Evolutionary conservation across 495 filamentous ascomycete species (phyloP), one percentile per base, ranked within the genome.

Genomic region (Apodospora peruviana): DNA sequence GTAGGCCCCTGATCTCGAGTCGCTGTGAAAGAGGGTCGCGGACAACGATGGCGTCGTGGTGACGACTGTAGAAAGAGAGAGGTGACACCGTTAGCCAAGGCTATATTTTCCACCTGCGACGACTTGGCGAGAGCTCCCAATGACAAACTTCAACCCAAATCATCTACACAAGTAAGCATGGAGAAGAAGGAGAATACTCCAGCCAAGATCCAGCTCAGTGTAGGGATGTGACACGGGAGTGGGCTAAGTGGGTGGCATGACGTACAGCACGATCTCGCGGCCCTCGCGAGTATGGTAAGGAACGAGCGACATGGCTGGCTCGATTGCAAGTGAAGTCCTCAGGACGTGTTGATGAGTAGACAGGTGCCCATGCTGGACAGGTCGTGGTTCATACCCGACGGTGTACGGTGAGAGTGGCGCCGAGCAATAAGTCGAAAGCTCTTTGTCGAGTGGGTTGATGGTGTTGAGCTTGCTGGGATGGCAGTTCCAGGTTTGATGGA

Each of bases 21-120:
- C 91, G 88, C 47, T 84, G 84, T 5, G 90, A 94, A 38, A 84
- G 76, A 35, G 82, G 85, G 67, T 98, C 91, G 58, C 86, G 90
- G 40, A 97, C 81, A 18, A 98, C 94, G 44, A 98, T 83, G 3
- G 90, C 85, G 63, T 93, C 85, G 59, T 91, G 84, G 64, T 96
- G 89, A 54, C 93, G 93, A 23, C 91, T 97, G 57, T 18, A 29
- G 35, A 10, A 36, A n/a, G 14, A 16, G 9, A 38, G 16, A 40
- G 32, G 27, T 35, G n/a, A 16, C 32, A 35, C 36, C 14, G 41
- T 52, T 22, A 44, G 16, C 22, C n/a, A 45, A 34, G 22, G 12
- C 20, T 5, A 36, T 24, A 16, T 21, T n/a, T n/a, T n/a, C n/a
- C n/a, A n/a, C n/a, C n/a, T n/a, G n/a, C n/a, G n/a, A n/a, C n/a